phyloP scores from a whole-genome alignment of 768 basidiomycete genomes.

The Hemileccinum impolitum region DNA sequence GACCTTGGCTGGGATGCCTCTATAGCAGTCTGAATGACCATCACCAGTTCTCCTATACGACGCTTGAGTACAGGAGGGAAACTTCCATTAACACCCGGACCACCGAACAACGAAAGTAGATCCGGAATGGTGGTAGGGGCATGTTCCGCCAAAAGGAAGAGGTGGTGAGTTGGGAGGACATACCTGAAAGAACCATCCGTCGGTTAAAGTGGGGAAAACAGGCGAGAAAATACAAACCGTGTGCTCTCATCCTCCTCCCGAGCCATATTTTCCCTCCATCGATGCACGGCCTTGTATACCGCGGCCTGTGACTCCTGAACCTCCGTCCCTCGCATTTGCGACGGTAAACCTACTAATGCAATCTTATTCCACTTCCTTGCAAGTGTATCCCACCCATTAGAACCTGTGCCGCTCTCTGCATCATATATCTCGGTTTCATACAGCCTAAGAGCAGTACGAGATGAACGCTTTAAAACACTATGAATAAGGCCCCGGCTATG shows the following conservation, averaged over 20 bases:
- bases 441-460: slow-evolving; percentile 69
- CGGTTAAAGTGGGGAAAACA: not conserved
- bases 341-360: slow-evolving; percentile 30
- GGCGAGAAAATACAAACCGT: slow-evolving; percentile 44
- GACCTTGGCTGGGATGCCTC: slow-evolving; percentile 11
- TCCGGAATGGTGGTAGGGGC: slow-evolving; percentile 64
- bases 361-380: slow-evolving; percentile 82
- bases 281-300: slow-evolving; percentile 71
- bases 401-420: slow-evolving; percentile 55
- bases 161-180: slow-evolving; percentile 68
- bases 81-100: slow-evolving; percentile 23
- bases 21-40: slow-evolving; percentile 53
- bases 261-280: slow-evolving; percentile 78
- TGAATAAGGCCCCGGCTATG: slow-evolving; percentile 45
- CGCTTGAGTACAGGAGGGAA: slow-evolving; percentile 63
- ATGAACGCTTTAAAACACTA: slow-evolving; percentile 68
- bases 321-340: slow-evolving; percentile 32
- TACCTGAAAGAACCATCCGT: slow-evolving; percentile 42
- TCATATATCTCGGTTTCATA: slow-evolving; percentile 75
- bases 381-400: slow-evolving; percentile 73
- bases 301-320: slow-evolving; percentile 45
- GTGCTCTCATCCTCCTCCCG: slow-evolving; percentile 85
- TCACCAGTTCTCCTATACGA: slow-evolving; percentile 60
- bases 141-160: slow-evolving; percentile 71
- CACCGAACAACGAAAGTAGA: slow-evolving; percentile 55